Percentiles rank a stretch among this genome's conserved stretches.
phyloP scores from a whole-genome alignment of 352 stramenopile species.

The Phytopythium cucurbitacearum region DNA sequence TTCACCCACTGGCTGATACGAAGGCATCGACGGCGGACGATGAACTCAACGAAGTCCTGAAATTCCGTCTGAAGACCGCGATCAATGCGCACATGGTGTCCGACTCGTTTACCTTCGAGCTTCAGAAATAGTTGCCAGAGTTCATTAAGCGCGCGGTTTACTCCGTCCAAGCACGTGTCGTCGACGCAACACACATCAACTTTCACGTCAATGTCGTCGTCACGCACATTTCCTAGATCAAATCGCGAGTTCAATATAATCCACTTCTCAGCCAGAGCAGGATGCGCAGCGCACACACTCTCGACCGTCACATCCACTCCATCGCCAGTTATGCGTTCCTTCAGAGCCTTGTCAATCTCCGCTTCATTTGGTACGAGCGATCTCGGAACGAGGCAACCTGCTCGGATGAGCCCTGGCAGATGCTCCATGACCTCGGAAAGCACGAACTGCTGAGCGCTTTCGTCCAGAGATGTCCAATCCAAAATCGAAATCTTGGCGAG shows the following conservation, averaged over 20 bases:
- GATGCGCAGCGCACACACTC: conserved; percentile 23
- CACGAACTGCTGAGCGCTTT: conserved; percentile 44
- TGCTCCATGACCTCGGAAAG: conserved; percentile 45
- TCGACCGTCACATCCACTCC: conserved; percentile 24
- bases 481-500: conserved; percentile 77
- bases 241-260: conserved; percentile 5
- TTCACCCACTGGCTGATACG: conserved; percentile 40
- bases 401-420: conserved; percentile 40
- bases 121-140: conserved; percentile 28
- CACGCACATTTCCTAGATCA: conserved; percentile 21
- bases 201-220: conserved; percentile 46
- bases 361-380: conserved; percentile 13
- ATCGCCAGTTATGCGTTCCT: conserved; percentile 24
- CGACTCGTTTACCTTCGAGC: conserved; percentile 3
- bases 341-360: conserved; percentile 16
- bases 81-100: conserved; percentile 14
- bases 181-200: conserved; percentile 18
- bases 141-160: conserved; percentile 18
- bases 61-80: conserved; percentile 32
- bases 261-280: conserved; percentile 37
- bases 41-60: conserved; percentile 50
- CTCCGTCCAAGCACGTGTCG: conserved; percentile 10
- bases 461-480: conserved; percentile 76
- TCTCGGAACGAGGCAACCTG: conserved; percentile 27
- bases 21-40: conserved; percentile 50